A percentile compares a stretch with the other conserved stretches of the same genome.
Evolutionary conservation across 768 basidiomycete genomes (phyloP).

Genomic region (Phlebiopsis flavidoalba): DNA sequence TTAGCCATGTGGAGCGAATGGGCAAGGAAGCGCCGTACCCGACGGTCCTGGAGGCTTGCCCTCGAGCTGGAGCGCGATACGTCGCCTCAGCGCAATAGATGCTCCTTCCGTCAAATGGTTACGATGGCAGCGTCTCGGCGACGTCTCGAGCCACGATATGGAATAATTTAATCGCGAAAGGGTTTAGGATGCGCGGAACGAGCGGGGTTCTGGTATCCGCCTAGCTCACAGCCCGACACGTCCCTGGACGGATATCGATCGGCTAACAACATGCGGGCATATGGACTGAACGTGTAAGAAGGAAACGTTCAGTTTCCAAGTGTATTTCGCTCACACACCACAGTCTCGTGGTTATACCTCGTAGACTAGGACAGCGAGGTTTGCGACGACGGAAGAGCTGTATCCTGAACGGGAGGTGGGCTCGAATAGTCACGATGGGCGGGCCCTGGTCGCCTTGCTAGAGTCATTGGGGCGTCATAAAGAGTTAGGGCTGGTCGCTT

Average conservation of each 20-base stretch:
- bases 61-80: constrained; percentile 84
- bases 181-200: constrained; percentile 48
- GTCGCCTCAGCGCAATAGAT: constrained; percentile 89
- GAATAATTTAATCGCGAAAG: too few species aligned
- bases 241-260: constrained; percentile 81
- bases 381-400: constrained; percentile 71
- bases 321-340: constrained; percentile 40
- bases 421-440: constrained; percentile 73
- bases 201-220: constrained; percentile 58
- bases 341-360: constrained; percentile 51
- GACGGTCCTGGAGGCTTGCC: constrained; percentile 89
- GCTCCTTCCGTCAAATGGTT: constrained; percentile 70
- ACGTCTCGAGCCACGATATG: constrained; percentile 96
- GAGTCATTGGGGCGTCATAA: constrained; percentile 52
- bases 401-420: constrained; percentile 79
- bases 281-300: constrained; percentile 69
- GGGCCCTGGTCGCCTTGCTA: constrained; percentile 55
- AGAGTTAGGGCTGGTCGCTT: too few species aligned
- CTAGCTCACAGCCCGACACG: constrained; percentile 76
- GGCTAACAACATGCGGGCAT: constrained; percentile 72
- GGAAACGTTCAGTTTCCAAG: constrained; percentile 76
- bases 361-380: constrained; percentile 69
- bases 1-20: background rate
- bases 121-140: constrained; percentile 95
- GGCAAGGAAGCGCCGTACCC: constrained; percentile 42